phyloP scores from a whole-genome alignment of 768 basidiomycete genomes.

The Gautieria morchelliformis region DNA sequence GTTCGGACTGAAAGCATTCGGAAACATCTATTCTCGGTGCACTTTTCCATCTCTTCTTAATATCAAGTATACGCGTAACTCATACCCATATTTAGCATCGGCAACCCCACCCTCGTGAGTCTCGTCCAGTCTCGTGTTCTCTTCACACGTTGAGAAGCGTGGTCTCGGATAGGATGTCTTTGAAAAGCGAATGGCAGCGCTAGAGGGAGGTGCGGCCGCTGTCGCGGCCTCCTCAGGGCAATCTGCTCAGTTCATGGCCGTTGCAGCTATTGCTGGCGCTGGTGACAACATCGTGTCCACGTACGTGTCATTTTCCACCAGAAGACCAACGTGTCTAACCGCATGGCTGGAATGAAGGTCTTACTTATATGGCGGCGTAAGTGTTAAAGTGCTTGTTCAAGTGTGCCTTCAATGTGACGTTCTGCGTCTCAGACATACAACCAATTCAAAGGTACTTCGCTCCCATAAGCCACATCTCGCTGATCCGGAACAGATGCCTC shows the following conservation, averaged over 20 bases:
- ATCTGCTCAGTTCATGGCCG: conserved; percentile 66
- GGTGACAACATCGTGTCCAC: conserved; percentile 77
- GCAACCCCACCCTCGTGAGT: conserved; percentile 56
- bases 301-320: conserved; percentile 26
- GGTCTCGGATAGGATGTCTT: conserved; percentile 52
- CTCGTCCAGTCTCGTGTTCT: neutral
- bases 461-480: neutral
- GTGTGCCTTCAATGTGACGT: neutral
- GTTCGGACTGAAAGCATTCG: conserved; percentile 49
- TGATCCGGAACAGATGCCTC: neutral
- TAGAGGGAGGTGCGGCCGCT: conserved; percentile 74
- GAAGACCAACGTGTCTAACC: neutral
- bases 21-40: conserved; percentile 50
- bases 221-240: conserved; percentile 67
- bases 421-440: conserved; percentile 44
- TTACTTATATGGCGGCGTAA: conserved; percentile 59
- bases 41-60: neutral
- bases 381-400: conserved; percentile 14
- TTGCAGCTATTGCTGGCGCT: conserved; percentile 44
- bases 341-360: conserved; percentile 27
- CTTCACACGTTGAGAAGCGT: neutral
- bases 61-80: neutral
- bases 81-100: conserved; percentile 29
- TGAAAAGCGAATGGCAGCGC: conserved; percentile 66
- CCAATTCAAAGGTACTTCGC: conserved; percentile 49